Evolutionary conservation across 257 asterid genomes (phyloP).

Genomic region (Solanum chilense): DNA sequence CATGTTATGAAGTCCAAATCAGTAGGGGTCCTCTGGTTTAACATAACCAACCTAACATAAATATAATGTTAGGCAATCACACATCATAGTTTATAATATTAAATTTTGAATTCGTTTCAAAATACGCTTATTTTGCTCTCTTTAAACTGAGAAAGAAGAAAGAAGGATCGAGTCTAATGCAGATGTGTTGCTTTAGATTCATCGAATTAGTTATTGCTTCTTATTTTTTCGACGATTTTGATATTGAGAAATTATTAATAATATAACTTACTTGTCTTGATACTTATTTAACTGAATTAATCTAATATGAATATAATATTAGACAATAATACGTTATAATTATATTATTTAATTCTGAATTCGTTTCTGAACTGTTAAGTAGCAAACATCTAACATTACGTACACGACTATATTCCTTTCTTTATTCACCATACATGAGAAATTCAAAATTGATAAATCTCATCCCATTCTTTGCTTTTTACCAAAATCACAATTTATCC

Average conservation of each 20-base stretch:
- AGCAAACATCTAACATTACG: neutral
- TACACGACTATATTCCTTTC: neutral
- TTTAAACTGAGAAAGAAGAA: neutral
- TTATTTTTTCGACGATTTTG: neutral
- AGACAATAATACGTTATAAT: accelerated
- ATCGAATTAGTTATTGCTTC: neutral
- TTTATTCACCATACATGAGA: neutral
- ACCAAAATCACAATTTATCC: neutral
- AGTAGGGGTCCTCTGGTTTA: neutral
- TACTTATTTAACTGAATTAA: too few species aligned
- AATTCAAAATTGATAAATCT: neutral
- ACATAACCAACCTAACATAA: neutral
- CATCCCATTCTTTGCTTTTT: neutral
- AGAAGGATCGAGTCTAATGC: neutral
- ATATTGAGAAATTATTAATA: neutral
- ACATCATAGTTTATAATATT: neutral
- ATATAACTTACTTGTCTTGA: too few species aligned
- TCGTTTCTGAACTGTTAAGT: neutral
- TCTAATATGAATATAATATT: too few species aligned
- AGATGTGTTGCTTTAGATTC: neutral
- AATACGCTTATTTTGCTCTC: too few species aligned
- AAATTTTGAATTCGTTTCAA: too few species aligned
- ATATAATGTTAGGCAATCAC: neutral
- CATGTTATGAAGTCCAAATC: neutral
- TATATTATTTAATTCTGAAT: neutral